Evolutionary conservation across 1,139 yeast genomes (phyloP).

Genomic region (Candida tetrigidarum): DNA sequence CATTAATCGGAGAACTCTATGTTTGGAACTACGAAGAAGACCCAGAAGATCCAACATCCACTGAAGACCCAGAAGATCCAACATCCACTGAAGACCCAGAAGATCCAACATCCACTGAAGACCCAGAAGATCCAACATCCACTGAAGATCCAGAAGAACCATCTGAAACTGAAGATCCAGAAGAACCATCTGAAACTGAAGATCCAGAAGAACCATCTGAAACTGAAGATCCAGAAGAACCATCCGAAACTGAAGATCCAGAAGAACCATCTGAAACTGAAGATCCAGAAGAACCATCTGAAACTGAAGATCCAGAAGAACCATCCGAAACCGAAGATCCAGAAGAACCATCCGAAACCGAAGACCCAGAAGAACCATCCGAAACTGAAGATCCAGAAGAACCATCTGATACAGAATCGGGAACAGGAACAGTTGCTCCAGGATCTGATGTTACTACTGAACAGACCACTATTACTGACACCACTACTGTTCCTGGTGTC

Average conservation of each 20-base stretch:
- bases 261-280: not conserved
- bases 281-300: not conserved
- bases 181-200: constrained; percentile 1
- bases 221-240: constrained; percentile 3
- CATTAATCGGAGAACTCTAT: not conserved
- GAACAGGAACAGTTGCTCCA: constrained; percentile 7
- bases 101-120: not conserved
- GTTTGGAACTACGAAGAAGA: not conserved
- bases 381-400: not conserved
- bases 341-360: constrained; percentile 10
- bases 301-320: constrained; percentile 7
- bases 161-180: constrained; percentile 5
- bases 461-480: constrained; percentile 1
- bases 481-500: constrained; percentile 3
- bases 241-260: constrained; percentile 5
- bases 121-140: constrained; percentile 8
- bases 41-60: no score
- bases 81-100: constrained; percentile 8
- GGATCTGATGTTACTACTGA: constrained; percentile 1
- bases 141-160: constrained; percentile 8
- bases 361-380: constrained; percentile 8
- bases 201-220: constrained; percentile 5
- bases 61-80: not conserved
- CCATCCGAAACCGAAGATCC: constrained; percentile 8
- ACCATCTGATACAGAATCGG: constrained; percentile 6